Base-by-base conservation (phyloP, 2,329 filamentous ascomycete species). In the Cryphonectria japonica region DNA sequence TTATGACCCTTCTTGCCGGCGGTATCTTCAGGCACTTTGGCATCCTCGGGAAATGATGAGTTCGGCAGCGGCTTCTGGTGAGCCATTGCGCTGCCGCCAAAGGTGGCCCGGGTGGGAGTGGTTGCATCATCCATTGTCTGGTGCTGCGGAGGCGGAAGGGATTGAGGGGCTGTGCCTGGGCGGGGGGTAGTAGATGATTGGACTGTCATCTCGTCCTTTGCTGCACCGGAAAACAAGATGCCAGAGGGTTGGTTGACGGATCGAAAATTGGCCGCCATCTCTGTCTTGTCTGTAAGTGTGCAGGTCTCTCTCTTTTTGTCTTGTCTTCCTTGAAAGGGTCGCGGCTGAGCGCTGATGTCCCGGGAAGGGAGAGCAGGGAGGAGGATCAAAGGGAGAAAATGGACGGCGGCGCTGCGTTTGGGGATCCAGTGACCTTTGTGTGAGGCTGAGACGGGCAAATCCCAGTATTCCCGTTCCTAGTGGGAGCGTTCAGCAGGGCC, bases 41-140 rank as follows among this genome's bases (percentile, higher is more conserved):
- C 82, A 57, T 82, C 83, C 73, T 85, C 83, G 26, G 84, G 86
- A 73, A 85, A 89, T 64, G 86, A 81, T 59, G 84, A 85, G 7
- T 82, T 82, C 11, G 87, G 88, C 29, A 88, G 81, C 4, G 87
- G 87, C 73, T 85, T 85, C 75, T 90, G 88, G 52, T 79, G 81
- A 16, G 83, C 78, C 69, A 85, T 76, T 59, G 78, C 77, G 67
- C 75, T 76, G 69, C 80, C 78, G 71, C 78, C 78, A 73, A 89
- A 89, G 37, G 81, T 86, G 57, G 86, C 82, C 78, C 88, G 86
- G 37, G 91, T 93, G 0, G 92, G 91, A 2, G 91, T 93, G 71
- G 86, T 79, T 67, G 80, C 80, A 73, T 88, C 86, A 72, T 86
- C 85, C 74, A 77, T 74, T 34, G 76, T 64, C 66, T 74, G 76